These are phyloP conservation scores for Pilaira anomala DNA, from an alignment of 192 early-diverging fungal genomes.

Conservation along the genomic window DNA sequence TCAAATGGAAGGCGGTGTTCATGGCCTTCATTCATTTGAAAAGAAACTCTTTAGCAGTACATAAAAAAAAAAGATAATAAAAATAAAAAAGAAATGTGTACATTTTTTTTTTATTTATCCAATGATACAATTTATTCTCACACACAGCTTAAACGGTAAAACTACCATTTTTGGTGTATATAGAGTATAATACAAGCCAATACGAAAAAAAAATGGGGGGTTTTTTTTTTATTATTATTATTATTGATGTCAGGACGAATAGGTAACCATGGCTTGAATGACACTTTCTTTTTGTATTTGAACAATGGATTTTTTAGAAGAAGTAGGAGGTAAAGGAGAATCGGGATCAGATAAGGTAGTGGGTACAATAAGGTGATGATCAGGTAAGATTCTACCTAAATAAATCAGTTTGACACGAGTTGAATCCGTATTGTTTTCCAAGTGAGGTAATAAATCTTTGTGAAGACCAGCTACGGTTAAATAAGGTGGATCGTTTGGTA, in stretches of 20 bases:
- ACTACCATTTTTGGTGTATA: too few relatives aligned
- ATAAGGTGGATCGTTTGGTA: not conserved
- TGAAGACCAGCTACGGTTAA: not conserved
- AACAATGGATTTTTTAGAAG: not conserved
- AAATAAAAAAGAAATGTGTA: too few relatives aligned
- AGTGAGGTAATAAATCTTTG: not conserved
- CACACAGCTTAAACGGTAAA: too few relatives aligned
- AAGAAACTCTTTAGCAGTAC: conserved; percentile 60
- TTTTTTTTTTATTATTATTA: too few relatives aligned
- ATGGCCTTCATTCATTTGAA: conserved; percentile 83
- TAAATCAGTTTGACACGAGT: conserved; percentile 9
- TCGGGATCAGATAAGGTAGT: not conserved
- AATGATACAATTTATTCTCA: too few relatives aligned
- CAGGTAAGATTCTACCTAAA: conserved; percentile 6
- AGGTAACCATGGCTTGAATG: conserved; percentile 4
- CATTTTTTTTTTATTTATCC: too few relatives aligned
- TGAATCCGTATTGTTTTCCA: not conserved
- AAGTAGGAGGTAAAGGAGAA: not conserved
- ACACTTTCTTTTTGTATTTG: not conserved
- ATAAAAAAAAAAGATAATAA: not conserved
- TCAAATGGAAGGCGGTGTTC: conserved; percentile 95
- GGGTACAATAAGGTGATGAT: not conserved
- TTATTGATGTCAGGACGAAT: too few relatives aligned
- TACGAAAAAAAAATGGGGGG: too few relatives aligned
- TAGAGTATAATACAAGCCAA: too few relatives aligned